Evolutionary conservation across 306 rosid species (phyloP).

Genomic region (Pyrus pyrifolia): DNA sequence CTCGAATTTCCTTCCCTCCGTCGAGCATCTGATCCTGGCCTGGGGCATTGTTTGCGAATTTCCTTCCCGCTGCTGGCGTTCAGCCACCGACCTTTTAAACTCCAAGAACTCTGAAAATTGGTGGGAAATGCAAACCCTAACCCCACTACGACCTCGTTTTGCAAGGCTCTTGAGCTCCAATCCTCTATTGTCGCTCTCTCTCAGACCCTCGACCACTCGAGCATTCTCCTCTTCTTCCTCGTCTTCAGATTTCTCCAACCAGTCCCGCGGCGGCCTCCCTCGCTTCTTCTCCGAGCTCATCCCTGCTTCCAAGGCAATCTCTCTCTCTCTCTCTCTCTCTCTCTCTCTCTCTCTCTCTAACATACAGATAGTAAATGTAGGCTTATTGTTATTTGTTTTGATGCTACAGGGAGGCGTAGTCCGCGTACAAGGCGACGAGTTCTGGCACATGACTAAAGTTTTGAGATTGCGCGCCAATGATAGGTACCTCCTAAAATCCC

Average conservation of each 20-base stretch:
- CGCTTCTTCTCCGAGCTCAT: conserved; percentile 77
- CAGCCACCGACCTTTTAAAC: neutral
- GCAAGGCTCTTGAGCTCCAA: conserved; percentile 9
- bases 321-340: neutral
- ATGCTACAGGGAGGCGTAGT: conserved; percentile 57
- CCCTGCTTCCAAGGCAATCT: conserved; percentile 64
- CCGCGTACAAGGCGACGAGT: conserved; percentile 75
- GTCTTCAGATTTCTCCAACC: conserved; percentile 44
- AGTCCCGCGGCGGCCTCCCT: conserved; percentile 87
- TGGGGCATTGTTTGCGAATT: too few species aligned
- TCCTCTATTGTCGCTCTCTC: conserved; percentile 3
- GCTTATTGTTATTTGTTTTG: neutral
- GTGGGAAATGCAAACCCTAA: conserved; percentile 55
- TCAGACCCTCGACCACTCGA: conserved; percentile 32
- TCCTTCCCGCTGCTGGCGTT: too few species aligned
- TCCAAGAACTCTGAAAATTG: neutral
- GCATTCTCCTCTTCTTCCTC: conserved; percentile 53
- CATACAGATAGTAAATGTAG: neutral
- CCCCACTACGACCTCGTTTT: conserved; percentile 31
- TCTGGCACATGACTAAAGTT: conserved; percentile 92
- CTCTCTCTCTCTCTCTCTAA: neutral
- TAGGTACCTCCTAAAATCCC: conserved; percentile 37
- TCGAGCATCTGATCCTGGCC: too few species aligned
- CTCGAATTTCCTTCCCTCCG: too few species aligned
- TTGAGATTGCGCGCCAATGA: conserved; percentile 64